Base-by-base conservation (phyloP, 208 protist genomes). In the Trypanosomatidae sp. region DNA sequence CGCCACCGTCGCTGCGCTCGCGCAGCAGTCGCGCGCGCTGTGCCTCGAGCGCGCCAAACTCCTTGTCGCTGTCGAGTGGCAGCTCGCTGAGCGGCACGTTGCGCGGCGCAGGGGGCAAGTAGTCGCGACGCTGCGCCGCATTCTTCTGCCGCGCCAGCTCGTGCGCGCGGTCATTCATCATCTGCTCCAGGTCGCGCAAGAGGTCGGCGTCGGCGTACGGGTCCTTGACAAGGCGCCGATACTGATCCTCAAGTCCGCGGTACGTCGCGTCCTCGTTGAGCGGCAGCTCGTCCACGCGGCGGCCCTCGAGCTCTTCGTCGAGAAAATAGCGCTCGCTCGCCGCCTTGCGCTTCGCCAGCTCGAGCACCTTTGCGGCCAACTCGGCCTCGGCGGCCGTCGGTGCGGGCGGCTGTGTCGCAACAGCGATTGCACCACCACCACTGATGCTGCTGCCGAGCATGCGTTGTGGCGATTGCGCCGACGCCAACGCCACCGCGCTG, bases 1-100 rank as follows among this genome's bases (percentile, higher is more conserved):
- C 66, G 45, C 23, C 27, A 38, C 21, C 11, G n/a, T n/a, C 15
- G 21, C 13, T 35, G 7, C 62, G 71, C 47, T 83, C 58, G 56
- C 77, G 65, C 54, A 66, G 53, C 26, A 83, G 67, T 47, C 68
- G 49, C 18, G 76, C 65, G 22, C 72, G 66, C 59, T 84, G 51
- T 15, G 54, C 71, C 61, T 85, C 71, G 33, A 89, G 54, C 16
- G 53, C 54, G 35, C 47, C 33, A 44, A 88, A 83, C 45, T 68
- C 55, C 33, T 75, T 66, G 42, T 88, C 78, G 0, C 61, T 68
- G 55, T 88, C 78, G 15, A 88, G 66, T n/a, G 78, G 78, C 38
- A 88, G 57, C 59, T 88, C 73, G 2, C 46, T 41, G 1, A 74
- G 22, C 7, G 72, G 62, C 24, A 88, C 68, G 41, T 74, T 74